phyloP scores from a whole-genome alignment of 352 stramenopile species.

The Pythium apleroticum region DNA sequence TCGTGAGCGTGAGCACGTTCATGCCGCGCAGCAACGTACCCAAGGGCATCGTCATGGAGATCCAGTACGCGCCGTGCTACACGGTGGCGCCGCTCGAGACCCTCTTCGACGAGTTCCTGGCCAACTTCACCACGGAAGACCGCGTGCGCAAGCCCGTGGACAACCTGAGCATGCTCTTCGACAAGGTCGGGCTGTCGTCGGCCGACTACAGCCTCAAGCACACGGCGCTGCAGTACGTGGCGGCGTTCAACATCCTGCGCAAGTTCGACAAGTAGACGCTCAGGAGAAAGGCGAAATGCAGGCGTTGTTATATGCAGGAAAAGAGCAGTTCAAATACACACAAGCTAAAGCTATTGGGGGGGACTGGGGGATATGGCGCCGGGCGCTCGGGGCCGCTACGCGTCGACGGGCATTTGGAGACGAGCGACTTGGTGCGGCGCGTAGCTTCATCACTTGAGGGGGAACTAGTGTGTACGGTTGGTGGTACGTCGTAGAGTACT shows the following conservation, averaged over 20 bases:
- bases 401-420: slow-evolving; percentile 9
- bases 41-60: slow-evolving; percentile 75
- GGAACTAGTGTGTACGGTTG: slow-evolving; percentile 6
- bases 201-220: slow-evolving; percentile 87
- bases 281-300: not conserved
- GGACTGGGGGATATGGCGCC: not conserved
- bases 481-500: slow-evolving; percentile 13
- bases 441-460: slow-evolving; percentile 9
- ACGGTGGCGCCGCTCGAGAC: slow-evolving; percentile 71
- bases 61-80: slow-evolving; percentile 85
- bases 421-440: slow-evolving; percentile 11
- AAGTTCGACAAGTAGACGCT: slow-evolving; percentile 68
- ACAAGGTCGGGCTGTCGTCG: slow-evolving; percentile 70
- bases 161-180: slow-evolving; percentile 59
- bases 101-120: slow-evolving; percentile 84
- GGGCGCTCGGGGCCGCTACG: not conserved
- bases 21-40: slow-evolving; percentile 85
- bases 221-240: slow-evolving; percentile 86
- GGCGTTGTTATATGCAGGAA: slow-evolving; percentile 6
- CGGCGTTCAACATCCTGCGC: slow-evolving; percentile 83
- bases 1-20: slow-evolving; percentile 86
- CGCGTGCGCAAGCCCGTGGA: slow-evolving; percentile 76
- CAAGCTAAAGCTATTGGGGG: slow-evolving; percentile 8
- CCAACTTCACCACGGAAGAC: slow-evolving; percentile 64
- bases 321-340: slow-evolving; percentile 8